These are phyloP conservation scores for Bruguiera parviflora DNA, from an alignment of 345 rosid genomes.

Conservation along the genomic window DNA sequence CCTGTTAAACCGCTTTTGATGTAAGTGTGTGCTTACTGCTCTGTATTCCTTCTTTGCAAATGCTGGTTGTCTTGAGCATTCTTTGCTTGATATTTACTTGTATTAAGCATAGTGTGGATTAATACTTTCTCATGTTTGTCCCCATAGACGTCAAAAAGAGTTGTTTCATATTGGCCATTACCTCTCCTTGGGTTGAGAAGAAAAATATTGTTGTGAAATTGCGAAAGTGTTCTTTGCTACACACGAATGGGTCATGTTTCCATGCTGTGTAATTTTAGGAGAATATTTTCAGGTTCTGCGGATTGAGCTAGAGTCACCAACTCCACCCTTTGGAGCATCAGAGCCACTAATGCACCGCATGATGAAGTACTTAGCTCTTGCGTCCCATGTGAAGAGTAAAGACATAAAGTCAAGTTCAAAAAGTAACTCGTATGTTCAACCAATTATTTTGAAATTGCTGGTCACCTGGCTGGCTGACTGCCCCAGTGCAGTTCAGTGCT, in stretches of 20 bases:
- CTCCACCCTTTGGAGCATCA: constrained; percentile 70
- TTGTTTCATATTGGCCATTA: too few relatives aligned
- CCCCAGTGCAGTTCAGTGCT: constrained; percentile 80
- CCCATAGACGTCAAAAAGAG: too few relatives aligned
- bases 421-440: constrained; percentile 54
- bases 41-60: too few relatives aligned
- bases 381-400: constrained; percentile 70
- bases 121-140: too few relatives aligned
- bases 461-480: constrained; percentile 84
- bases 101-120: too few relatives aligned
- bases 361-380: constrained; percentile 85
- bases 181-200: too few relatives aligned
- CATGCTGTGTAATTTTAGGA: constrained; percentile 8
- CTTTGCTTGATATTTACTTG: too few relatives aligned
- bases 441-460: constrained; percentile 77
- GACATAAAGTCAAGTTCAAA: constrained; percentile 53
- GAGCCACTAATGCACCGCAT: constrained; percentile 87
- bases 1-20: too few relatives aligned
- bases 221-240: neutral
- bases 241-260: neutral
- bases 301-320: constrained; percentile 73
- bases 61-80: too few relatives aligned
- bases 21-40: too few relatives aligned
- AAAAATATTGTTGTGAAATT: too few relatives aligned
- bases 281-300: constrained; percentile 53